Percentiles rank a stretch among this genome's conserved stretches.
Evolutionary conservation across 331 rosid species (phyloP).

Genomic region (Rhamnella rubrinervis): DNA sequence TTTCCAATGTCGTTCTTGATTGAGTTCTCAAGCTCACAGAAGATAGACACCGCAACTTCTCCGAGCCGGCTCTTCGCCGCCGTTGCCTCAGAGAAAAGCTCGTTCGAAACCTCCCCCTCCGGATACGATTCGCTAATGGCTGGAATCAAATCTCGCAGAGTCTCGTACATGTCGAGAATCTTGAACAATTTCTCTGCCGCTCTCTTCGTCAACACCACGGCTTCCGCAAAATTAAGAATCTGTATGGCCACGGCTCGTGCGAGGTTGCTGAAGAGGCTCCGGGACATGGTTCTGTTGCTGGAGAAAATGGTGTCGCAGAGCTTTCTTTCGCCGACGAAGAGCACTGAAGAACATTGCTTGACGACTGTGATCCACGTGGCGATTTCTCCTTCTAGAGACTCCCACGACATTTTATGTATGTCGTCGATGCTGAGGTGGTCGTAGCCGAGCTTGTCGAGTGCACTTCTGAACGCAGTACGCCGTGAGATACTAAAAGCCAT

Average conservation of each 20-base stretch:
- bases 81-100: conserved; percentile 38
- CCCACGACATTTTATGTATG: conserved; percentile 67
- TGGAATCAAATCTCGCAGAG: conserved; percentile 46
- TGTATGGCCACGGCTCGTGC: conserved; percentile 38
- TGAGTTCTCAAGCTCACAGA: conserved; percentile 59
- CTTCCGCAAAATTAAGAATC: conserved; percentile 62
- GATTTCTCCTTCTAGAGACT: conserved; percentile 49
- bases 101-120: conserved; percentile 22
- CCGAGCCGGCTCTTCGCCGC: conserved; percentile 34
- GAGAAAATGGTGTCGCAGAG: conserved; percentile 50
- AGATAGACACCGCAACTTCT: conserved; percentile 45
- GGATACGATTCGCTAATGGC: conserved; percentile 22
- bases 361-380: conserved; percentile 57
- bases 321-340: conserved; percentile 48
- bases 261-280: conserved; percentile 36
- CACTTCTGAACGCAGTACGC: conserved; percentile 44
- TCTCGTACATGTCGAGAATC: conserved; percentile 71
- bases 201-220: conserved; percentile 45
- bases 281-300: conserved; percentile 26
- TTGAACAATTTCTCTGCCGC: conserved; percentile 74
- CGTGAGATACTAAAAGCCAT: conserved; percentile 44
- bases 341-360: conserved; percentile 45
- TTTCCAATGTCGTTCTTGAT: conserved; percentile 56
- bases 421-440: conserved; percentile 53
- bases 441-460: conserved; percentile 39